Conservation (phyloP, 768 basidiomycete genomes). For the Leucogyrophana mollusca region DNA sequence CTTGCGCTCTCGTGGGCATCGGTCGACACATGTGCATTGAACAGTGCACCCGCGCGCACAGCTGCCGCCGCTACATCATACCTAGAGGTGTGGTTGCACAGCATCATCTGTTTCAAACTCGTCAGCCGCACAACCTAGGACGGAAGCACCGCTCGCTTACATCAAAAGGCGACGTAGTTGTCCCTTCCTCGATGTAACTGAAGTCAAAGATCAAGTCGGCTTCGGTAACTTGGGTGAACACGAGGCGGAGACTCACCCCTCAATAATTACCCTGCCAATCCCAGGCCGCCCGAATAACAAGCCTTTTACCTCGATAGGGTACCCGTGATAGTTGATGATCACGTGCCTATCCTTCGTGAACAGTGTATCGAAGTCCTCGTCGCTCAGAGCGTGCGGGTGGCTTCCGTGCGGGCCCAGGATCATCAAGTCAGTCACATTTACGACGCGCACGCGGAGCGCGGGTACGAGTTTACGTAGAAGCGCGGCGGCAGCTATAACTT, state of each 20-base stretch:
- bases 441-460: constrained; percentile 76
- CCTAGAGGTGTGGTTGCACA: constrained; percentile 65
- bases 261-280: constrained; percentile 49
- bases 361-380: constrained; percentile 61
- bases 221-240: constrained; percentile 4
- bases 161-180: constrained; percentile 82
- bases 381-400: constrained; percentile 73
- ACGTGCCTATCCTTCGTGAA: constrained; percentile 71
- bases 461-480: constrained; percentile 71
- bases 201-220: constrained; percentile 4
- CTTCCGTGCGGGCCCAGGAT: constrained; percentile 66
- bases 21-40: constrained; percentile 54
- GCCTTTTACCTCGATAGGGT: constrained; percentile 69
- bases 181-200: constrained; percentile 68
- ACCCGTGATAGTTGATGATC: constrained; percentile 85
- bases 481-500: constrained; percentile 83
- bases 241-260: constrained; percentile 36
- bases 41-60: constrained; percentile 50
- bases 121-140: constrained; percentile 1
- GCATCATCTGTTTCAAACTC: constrained; percentile 58
- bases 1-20: constrained; percentile 58
- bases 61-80: constrained; percentile 65
- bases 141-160: constrained; percentile 37
- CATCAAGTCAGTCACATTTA: constrained; percentile 90
- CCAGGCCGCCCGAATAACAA: constrained; percentile 56